phyloP scores from a whole-genome alignment of 2,329 filamentous ascomycete species.

The Didymella sp. region DNA sequence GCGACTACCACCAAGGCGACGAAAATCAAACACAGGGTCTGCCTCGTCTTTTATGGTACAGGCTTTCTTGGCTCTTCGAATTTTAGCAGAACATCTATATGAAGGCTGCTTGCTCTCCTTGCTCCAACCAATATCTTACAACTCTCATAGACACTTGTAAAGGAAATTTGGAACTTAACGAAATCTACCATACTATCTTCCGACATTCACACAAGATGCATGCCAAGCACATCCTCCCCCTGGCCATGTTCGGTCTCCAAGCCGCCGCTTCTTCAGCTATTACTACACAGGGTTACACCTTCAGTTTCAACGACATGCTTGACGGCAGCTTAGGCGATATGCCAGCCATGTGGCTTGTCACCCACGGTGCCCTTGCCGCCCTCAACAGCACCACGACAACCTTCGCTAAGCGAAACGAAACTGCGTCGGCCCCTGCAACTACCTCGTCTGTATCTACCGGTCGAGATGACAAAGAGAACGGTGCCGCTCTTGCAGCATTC shows the following conservation, averaged over 20 bases:
- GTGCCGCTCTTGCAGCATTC: background rate
- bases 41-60: no score
- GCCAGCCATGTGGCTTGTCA: background rate
- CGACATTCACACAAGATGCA: background rate
- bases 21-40: no score
- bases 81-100: no score
- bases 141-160: no score
- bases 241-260: background rate
- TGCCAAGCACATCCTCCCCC: background rate
- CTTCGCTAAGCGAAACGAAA: background rate
- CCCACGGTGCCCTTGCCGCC: background rate
- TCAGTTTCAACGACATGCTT: background rate
- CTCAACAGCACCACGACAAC: background rate
- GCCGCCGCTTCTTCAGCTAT: background rate
- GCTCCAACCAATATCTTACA: no score
- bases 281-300: background rate
- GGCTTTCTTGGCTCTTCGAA: no score
- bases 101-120: no score
- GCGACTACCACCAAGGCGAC: no score
- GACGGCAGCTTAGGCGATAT: background rate
- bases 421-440: background rate
- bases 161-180: no score
- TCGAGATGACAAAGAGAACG: background rate
- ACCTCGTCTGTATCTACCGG: background rate
- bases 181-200: no score